Conservation (phyloP, 352 stramenopile genomes). For the Globisporangium radiosum region DNA sequence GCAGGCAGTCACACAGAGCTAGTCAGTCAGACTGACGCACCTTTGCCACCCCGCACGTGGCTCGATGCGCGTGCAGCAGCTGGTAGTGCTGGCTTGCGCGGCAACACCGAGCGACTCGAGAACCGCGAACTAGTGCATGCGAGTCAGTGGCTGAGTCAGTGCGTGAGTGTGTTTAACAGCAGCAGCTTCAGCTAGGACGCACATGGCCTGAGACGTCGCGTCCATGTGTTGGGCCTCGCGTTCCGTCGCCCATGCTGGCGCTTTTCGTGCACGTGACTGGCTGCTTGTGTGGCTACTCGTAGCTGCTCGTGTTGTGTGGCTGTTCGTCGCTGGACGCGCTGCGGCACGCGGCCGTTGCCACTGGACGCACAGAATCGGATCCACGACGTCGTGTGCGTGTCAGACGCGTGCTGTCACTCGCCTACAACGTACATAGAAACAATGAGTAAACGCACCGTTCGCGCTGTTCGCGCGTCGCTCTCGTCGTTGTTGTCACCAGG, state of each 20-base stretch:
- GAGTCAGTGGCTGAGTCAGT: neutral
- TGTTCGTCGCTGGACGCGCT: neutral
- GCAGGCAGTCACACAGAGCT: neutral
- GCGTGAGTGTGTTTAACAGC: neutral
- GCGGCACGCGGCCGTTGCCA: conserved; percentile 9
- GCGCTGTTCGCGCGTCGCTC: neutral
- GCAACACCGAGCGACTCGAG: conserved; percentile 6
- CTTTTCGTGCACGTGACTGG: conserved; percentile 5
- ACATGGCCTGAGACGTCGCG: conserved; percentile 12
- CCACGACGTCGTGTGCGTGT: neutral
- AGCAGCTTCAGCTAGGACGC: neutral
- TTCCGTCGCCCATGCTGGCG: conserved; percentile 14
- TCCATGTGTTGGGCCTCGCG: conserved; percentile 12
- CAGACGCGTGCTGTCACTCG: no score
- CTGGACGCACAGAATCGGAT: neutral
- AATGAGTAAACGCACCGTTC: neutral
- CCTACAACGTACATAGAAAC: no score
- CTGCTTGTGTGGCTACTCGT: conserved; percentile 2
- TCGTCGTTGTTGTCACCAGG: conserved; percentile 10
- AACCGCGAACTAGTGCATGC: conserved; percentile 7
- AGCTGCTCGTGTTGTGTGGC: neutral
- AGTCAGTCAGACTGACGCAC: neutral
- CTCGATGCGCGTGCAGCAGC: conserved; percentile 4
- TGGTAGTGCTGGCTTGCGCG: conserved; percentile 8
- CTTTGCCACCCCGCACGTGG: conserved; percentile 10